Base-by-base conservation (phyloP, 495 filamentous ascomycete genomes). In the Hypoxylon perforatum region DNA sequence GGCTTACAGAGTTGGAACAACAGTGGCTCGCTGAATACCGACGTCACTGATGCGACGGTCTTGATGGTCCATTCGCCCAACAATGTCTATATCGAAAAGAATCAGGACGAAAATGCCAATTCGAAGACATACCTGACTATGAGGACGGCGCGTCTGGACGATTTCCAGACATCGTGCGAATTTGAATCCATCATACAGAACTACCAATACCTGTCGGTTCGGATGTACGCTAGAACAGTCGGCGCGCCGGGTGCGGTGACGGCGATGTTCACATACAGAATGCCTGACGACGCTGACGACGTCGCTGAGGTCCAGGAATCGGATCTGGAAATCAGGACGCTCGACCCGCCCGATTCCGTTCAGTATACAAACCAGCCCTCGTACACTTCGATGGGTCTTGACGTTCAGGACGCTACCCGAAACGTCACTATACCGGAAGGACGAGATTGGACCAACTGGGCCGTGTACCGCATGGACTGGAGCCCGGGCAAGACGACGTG, bases 301-400 rank as follows among this genome's bases (percentile, higher is more conserved):
- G 49, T 71, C 6, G n/a, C 64, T 15, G 15, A 44, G 15, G 84
- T 88, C 30, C 88, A 91, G 67, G 91, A 94, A 75, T 86, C 88
- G 0, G 92, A 95, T 69, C 83, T 95, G 41, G 92, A 96, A 70
- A 86, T 92, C 59, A 80, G 90, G 14, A 92, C 90, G 0, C 75
- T 75, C 1, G 88, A 88, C 57, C 81, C 85, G 0, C 70, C 73
- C 2, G 72, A 84, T 51, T 77, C 78, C 4, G 78, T 91, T 17
- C 88, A 88, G 64, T 92, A 89, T 75, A 91, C 90, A 36, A 94
- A 94, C 70, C 91, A 94, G 70, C 91, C 91, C 0, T 84, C 77
- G 3, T 75, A 74, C 60, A 77, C 65, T 39, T 63, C 71, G 10
- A 53, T 66, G 1, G 87, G 86, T n/a, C 76, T 82, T 19, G 73